A percentile compares a stretch with the other conserved stretches of the same genome.
phyloP scores from a whole-genome alignment of 2,329 filamentous ascomycete genomes.

The Fusarium nisikadoi region DNA sequence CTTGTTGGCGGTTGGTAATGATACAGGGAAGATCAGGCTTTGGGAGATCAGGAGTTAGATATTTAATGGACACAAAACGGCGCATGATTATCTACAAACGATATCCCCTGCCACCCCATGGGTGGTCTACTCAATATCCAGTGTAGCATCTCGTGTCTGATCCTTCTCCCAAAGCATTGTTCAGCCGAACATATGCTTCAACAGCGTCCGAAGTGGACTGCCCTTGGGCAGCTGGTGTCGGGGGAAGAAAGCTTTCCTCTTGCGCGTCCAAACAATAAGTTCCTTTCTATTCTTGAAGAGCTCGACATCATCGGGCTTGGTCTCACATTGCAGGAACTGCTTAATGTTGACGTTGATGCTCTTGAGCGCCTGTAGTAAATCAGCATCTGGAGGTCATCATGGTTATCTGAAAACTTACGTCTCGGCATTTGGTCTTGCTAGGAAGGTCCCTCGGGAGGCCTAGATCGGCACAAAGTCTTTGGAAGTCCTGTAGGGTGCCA shows the following conservation, averaged over 20 bases:
- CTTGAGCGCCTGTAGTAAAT: slow-evolving; percentile 52
- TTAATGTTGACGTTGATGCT: slow-evolving; percentile 59
- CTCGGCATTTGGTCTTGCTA: slow-evolving; percentile 58
- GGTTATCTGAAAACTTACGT: slow-evolving; percentile 47
- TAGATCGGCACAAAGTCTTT: slow-evolving; percentile 57
- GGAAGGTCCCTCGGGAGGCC: slow-evolving; percentile 50
- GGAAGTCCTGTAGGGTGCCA: slow-evolving; percentile 55
- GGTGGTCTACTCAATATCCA: neutral
- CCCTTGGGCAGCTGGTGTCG: slow-evolving; percentile 50
- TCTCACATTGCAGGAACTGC: slow-evolving; percentile 57
- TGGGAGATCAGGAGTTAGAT: slow-evolving; percentile 84
- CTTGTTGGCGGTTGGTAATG: slow-evolving; percentile 86
- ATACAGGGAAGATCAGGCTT: slow-evolving; percentile 85
- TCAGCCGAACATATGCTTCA: slow-evolving; percentile 11
- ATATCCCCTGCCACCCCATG: neutral
- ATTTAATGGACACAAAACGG: slow-evolving; percentile 35
- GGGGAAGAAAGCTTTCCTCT: slow-evolving; percentile 48
- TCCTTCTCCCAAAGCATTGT: neutral
- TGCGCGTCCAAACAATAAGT: slow-evolving; percentile 42
- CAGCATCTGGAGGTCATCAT: neutral
- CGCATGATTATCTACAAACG: slow-evolving; percentile 25
- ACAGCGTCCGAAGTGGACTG: slow-evolving; percentile 50
- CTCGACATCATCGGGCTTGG: slow-evolving; percentile 39
- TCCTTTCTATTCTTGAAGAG: slow-evolving; percentile 48
- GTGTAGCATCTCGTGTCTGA: neutral